Evolutionary conservation across 495 filamentous ascomycete species (phyloP).

Genomic region (Chaetomidium leptoderma): DNA sequence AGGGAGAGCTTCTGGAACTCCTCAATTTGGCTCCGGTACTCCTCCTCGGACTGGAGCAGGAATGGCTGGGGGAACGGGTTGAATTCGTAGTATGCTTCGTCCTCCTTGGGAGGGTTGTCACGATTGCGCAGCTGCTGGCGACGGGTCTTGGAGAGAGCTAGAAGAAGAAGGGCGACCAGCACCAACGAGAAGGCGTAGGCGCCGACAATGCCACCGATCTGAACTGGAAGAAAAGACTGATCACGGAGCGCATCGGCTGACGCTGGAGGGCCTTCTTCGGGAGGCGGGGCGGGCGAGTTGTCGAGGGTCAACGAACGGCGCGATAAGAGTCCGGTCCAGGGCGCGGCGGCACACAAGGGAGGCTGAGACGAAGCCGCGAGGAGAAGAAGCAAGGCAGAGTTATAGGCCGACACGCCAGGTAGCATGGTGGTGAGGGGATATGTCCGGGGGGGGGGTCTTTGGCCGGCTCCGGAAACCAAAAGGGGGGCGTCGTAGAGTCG

Average conservation of each 20-base stretch:
- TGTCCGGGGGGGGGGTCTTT: background rate
- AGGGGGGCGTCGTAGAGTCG: constrained; percentile 16
- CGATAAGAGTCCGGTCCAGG: constrained; percentile 26
- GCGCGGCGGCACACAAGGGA: constrained; percentile 30
- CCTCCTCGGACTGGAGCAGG: constrained; percentile 37
- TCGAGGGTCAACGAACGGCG: constrained; percentile 48
- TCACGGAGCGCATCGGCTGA: constrained; percentile 55
- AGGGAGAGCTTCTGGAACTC: constrained; percentile 10
- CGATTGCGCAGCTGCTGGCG: constrained; percentile 38
- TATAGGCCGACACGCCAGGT: constrained; percentile 28
- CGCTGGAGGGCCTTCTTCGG: constrained; percentile 54
- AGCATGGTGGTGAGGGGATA: constrained; percentile 33
- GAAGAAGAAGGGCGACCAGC: constrained; percentile 60
- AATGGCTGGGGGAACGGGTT: constrained; percentile 32
- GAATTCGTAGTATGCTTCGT: constrained; percentile 18
- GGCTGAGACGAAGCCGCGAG: constrained; percentile 33
- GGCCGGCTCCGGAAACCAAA: constrained; percentile 14
- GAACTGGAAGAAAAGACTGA: constrained; percentile 59
- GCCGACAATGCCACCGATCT: constrained; percentile 74
- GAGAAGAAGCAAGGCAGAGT: constrained; percentile 31
- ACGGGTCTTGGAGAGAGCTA: constrained; percentile 46
- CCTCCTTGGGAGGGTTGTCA: constrained; percentile 23
- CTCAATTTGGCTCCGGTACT: constrained; percentile 24
- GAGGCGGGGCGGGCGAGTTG: constrained; percentile 53
- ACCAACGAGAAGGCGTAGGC: constrained; percentile 72